phyloP scores from a whole-genome alignment of 148 eudicot genomes.

The Chenopodium formosanum region DNA sequence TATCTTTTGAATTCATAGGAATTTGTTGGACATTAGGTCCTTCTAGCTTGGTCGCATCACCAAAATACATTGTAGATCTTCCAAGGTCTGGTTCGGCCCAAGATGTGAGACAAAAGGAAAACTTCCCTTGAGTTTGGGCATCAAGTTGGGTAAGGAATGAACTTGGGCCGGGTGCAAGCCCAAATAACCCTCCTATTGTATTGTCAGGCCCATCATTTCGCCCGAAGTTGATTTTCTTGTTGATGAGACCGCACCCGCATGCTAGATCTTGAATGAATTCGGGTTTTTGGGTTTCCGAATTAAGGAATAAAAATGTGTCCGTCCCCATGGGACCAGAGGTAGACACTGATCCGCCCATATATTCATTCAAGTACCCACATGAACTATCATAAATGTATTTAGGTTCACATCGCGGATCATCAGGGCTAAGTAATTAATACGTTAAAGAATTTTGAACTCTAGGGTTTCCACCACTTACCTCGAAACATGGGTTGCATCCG shows the following conservation, averaged over 20 bases:
- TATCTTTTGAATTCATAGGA: background rate
- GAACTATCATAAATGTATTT: background rate
- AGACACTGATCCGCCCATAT: background rate
- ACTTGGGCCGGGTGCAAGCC: background rate
- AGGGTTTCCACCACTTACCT: background rate
- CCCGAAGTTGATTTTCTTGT: background rate
- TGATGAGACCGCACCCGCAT: background rate
- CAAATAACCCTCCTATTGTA: slow-evolving; percentile 1
- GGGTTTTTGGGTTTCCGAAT: background rate
- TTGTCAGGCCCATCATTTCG: background rate
- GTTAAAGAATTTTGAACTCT: background rate
- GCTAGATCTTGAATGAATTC: background rate
- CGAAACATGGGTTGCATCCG: slow-evolving; percentile 15
- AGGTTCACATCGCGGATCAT: slow-evolving; percentile 3
- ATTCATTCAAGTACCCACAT: background rate
- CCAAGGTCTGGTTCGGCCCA: background rate
- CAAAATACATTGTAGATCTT: slow-evolving; percentile 1
- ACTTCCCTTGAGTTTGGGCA: background rate
- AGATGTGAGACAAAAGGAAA: slow-evolving; percentile 16
- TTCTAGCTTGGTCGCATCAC: background rate
- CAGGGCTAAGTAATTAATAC: background rate
- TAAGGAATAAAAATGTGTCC: background rate
- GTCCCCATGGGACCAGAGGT: background rate
- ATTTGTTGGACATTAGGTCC: background rate
- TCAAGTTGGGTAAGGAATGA: slow-evolving; percentile 6